Conservation (phyloP, 2,329 filamentous ascomycete genomes). For the Xylaria multiplex region DNA sequence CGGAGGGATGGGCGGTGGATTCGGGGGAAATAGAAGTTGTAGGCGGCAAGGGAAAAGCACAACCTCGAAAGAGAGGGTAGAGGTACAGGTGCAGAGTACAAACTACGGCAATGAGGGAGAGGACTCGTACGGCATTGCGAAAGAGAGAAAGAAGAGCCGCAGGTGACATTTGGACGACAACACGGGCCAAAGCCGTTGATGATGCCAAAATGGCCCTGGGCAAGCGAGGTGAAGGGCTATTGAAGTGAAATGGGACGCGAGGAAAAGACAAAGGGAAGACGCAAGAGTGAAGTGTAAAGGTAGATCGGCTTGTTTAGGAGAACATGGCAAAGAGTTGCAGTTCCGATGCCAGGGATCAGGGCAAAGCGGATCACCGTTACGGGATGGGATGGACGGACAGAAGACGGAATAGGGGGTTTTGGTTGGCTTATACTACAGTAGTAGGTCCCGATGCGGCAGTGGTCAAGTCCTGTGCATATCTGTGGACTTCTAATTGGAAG, state of each 20-base stretch:
- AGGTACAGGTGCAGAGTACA: slow-evolving; percentile 84
- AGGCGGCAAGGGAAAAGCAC: slow-evolving; percentile 75
- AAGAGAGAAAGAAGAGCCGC: slow-evolving; percentile 63
- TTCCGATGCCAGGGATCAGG: background rate
- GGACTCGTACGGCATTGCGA: slow-evolving; percentile 65
- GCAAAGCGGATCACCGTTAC: background rate
- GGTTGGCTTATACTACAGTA: too few relatives aligned
- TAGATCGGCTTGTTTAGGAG: background rate
- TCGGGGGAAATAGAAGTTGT: slow-evolving; percentile 17
- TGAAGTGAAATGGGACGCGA: slow-evolving; percentile 23
- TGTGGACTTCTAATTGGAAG: background rate
- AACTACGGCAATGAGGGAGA: slow-evolving; percentile 73
- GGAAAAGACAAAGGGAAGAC: background rate
- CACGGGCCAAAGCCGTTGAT: slow-evolving; percentile 48
- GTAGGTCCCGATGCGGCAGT: background rate
- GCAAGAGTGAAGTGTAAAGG: background rate
- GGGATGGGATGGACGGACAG: slow-evolving; percentile 18
- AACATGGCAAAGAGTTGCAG: background rate
- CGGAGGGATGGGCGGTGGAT: slow-evolving; percentile 30
- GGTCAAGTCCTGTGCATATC: background rate
- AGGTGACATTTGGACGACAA: slow-evolving; percentile 61
- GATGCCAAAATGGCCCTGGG: slow-evolving; percentile 40
- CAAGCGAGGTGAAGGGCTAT: background rate
- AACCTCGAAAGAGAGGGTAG: slow-evolving; percentile 83
- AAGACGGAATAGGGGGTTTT: slow-evolving; percentile 26